Evolutionary conservation across 768 basidiomycete species (phyloP), one percentile per base, ranked within the genome.

Genomic region (Tulasnella sp.): DNA sequence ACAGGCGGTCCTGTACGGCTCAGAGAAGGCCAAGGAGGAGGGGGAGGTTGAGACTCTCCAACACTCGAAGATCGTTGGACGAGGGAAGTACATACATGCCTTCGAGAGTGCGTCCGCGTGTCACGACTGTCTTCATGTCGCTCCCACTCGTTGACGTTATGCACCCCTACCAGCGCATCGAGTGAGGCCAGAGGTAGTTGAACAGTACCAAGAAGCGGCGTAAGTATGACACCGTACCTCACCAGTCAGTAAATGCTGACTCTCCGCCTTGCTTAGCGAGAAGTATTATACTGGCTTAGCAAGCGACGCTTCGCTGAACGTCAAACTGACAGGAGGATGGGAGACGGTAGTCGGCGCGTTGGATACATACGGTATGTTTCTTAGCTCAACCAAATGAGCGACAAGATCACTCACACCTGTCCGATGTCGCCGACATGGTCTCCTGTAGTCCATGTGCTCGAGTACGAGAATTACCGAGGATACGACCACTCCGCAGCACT

Each of bases 311-410:
- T 76, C 80, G 43, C 70, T 93, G 52, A 79, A 85, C 54, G 85
- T 95, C 59, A 93, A 95, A 70, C 77, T 98, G 61, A 90, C 87
- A 0, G 96, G 95, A 21, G 88, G 84, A 66, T 99, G 92, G 89
- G 94, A 98, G 72, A 84, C 86, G 0, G 66, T 88, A 19, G 80
- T 98, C 29, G 96, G 96, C 43, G 83, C 90, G 61, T 86, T 93
- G 62, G 96, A 97, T 67, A 84, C 81, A 1, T 95, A 91, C 69
- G 76, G 82, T 82, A 51, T 62, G 76, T 65, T n/a, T 64, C 76
- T 62, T 74, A 4, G 21, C n/a, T 32, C 11, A 3, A 43, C 51
- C 19, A 19, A 11, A 43, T n/a, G n/a, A n/a, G n/a, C n/a, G n/a
- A n/a, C n/a, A n/a, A n/a, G n/a, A n/a, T n/a, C n/a, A n/a, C n/a